Percentiles rank a stretch among this genome's conserved stretches.
These are phyloP conservation scores for Trichoderma sp. DNA, from an alignment of 2,329 filamentous ascomycete species.

Conservation along the genomic window DNA sequence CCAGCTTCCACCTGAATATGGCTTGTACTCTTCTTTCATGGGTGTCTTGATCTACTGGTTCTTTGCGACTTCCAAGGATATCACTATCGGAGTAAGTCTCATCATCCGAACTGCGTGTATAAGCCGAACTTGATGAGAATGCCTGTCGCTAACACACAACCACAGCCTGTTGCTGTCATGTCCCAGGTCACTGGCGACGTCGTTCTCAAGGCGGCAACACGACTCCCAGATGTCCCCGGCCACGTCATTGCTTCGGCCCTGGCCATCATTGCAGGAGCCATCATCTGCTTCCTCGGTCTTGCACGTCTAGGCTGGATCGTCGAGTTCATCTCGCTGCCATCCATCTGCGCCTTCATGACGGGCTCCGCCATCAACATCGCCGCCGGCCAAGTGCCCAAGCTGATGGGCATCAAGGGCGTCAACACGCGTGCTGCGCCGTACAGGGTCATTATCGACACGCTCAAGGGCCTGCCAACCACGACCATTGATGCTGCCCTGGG, in stretches of 20 bases:
- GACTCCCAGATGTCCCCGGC: conserved; percentile 39
- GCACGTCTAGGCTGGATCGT: conserved; percentile 53
- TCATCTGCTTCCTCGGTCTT: conserved; percentile 50
- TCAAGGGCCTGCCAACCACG: conserved; percentile 46
- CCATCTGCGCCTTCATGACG: conserved; percentile 56
- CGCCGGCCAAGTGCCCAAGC: conserved; percentile 49
- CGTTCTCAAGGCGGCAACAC: conserved; percentile 39
- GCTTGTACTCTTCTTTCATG: conserved; percentile 79
- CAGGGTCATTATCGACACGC: conserved; percentile 50
- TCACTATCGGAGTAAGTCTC: conserved; percentile 74
- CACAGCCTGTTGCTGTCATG: conserved; percentile 54
- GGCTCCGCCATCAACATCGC: conserved; percentile 52
- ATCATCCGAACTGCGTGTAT: neutral
- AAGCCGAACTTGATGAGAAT: neutral
- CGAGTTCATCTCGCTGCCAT: conserved; percentile 52
- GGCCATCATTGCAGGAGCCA: conserved; percentile 47
- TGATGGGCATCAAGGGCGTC: conserved; percentile 50
- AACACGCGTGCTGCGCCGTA: conserved; percentile 51
- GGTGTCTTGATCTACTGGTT: conserved; percentile 96
- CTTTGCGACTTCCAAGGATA: conserved; percentile 90
- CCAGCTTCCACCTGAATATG: conserved; percentile 48
- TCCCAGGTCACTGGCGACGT: conserved; percentile 52
- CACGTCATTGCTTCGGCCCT: conserved; percentile 49
- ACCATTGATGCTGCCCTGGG: conserved; percentile 72
- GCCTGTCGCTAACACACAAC: neutral